Percentiles rank a stretch among this genome's conserved stretches.
Conservation (phyloP, 2,329 filamentous ascomycete genomes). For the Hypoxylon sp. region DNA sequence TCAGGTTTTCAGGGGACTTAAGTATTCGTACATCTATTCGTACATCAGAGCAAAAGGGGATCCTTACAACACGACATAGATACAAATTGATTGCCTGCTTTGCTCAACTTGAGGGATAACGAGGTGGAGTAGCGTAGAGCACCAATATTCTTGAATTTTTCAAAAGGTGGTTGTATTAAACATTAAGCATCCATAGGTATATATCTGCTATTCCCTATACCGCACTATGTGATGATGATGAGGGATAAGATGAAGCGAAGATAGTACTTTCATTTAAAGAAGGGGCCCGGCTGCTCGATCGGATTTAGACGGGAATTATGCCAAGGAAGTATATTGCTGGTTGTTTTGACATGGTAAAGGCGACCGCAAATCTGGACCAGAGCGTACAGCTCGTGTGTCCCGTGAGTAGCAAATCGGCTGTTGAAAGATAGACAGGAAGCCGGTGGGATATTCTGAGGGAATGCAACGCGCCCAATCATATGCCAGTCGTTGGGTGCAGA, state of each 20-base stretch:
- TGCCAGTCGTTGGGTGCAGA: conserved; percentile 36
- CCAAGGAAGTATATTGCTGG: conserved; percentile 23
- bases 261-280: conserved; percentile 18
- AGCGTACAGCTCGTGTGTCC: conserved; percentile 12
- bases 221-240: conserved; percentile 13
- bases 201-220: conserved; percentile 12
- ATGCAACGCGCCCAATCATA: conserved; percentile 34
- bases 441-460: conserved; percentile 28
- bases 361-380: conserved; percentile 30
- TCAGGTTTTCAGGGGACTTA: too few species aligned
- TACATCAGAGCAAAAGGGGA: too few species aligned
- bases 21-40: too few species aligned
- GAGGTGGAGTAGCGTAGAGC: background rate
- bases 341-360: conserved; percentile 28
- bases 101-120: background rate
- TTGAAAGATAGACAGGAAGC: conserved; percentile 32
- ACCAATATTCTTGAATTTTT: background rate
- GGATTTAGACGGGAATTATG: conserved; percentile 16
- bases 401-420: background rate
- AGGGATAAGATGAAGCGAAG: conserved; percentile 12
- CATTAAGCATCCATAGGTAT: conserved; percentile 2
- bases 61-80: too few species aligned
- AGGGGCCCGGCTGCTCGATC: conserved; percentile 27
- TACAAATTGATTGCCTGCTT: background rate
- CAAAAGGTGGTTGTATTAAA: conserved; percentile 2